Evolutionary conservation across 805 yeast species (phyloP), one percentile per base, ranked within the genome.

Genomic region (Wickerhamiella alocasiicola): DNA sequence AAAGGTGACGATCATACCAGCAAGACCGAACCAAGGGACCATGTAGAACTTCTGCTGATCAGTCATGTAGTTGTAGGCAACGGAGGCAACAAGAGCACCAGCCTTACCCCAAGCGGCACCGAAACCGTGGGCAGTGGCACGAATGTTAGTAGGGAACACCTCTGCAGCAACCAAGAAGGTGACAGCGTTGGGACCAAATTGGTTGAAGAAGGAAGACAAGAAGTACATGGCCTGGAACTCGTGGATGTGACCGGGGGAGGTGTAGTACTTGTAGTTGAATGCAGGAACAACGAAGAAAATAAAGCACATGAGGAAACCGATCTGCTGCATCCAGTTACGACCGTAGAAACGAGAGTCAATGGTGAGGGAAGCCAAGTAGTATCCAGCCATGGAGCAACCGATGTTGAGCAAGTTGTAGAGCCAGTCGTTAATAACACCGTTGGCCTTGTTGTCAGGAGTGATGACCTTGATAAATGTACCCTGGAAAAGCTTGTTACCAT

Each of bases 311-410:
- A 65, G 46, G 68, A 74, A 74, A 41, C 80, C 78, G 46, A 64
- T 64, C 40, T 71, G 57, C 63, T 69, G 74, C 59, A 74, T 65
- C 43, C 70, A 61, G 62, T 69, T 73, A 60, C 81, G 71, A 47
- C 81, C 81, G 48, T 68, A 55, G 52, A 55, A 43, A 24, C 52
- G 46, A 20, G 62, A 62, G 56, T 74, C 81, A 46, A 74, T 57
- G 42, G 73, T 65, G 47, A 73, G 67, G 39, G 70, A 66, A 27
- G 79, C 60, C 37, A 66, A 56, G 73, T 78, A 75, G 63, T 75
- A 74, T 46, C 81, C 81, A 44, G 75, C 78, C 50, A 74, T 62
- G 25, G 78, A 68, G 70, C 96, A 95, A 43, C 96, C 96, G 62
- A 57, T 51, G 54, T 62, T 62, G 53, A 61, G 51, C 47, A 62